These are phyloP conservation scores for Zymoseptoria brevis DNA, from an alignment of 2,329 filamentous ascomycete genomes.

Conservation along the genomic window DNA sequence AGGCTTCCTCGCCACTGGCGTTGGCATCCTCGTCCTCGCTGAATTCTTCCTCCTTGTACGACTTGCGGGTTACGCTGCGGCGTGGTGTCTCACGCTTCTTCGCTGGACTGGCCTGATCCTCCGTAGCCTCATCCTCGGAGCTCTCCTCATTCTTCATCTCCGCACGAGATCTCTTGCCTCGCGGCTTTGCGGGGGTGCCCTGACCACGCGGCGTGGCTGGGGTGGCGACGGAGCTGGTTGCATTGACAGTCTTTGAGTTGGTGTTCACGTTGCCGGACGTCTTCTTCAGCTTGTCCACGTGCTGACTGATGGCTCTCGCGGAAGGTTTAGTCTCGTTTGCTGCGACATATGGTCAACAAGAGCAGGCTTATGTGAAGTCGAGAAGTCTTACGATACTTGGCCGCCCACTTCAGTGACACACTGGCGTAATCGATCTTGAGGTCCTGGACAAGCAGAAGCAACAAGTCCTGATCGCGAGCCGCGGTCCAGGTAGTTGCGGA, in stretches of 20 bases:
- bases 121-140: slow-evolving; percentile 15
- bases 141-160: slow-evolving; percentile 22
- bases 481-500: slow-evolving; percentile 16
- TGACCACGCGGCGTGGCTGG: neutral
- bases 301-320: slow-evolving; percentile 17
- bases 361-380: no score
- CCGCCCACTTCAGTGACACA: no score
- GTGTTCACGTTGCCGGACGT: no score
- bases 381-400: slow-evolving; percentile 10
- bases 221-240: neutral
- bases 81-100: slow-evolving; percentile 12
- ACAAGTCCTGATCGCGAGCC: slow-evolving; percentile 18
- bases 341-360: neutral
- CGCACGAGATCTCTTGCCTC: slow-evolving; percentile 9
- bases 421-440: neutral
- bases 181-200: slow-evolving; percentile 7
- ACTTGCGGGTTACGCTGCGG: slow-evolving; percentile 8
- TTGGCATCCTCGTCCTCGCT: slow-evolving; percentile 2
- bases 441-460: slow-evolving; percentile 18
- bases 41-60: slow-evolving; percentile 4
- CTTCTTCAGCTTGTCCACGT: slow-evolving; percentile 15
- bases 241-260: no score
- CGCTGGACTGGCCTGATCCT: slow-evolving; percentile 3
- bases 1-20: neutral
- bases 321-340: slow-evolving; percentile 13